Base-by-base conservation (phyloP, 352 stramenopile genomes). In the Phytophthora gonapodyides region DNA sequence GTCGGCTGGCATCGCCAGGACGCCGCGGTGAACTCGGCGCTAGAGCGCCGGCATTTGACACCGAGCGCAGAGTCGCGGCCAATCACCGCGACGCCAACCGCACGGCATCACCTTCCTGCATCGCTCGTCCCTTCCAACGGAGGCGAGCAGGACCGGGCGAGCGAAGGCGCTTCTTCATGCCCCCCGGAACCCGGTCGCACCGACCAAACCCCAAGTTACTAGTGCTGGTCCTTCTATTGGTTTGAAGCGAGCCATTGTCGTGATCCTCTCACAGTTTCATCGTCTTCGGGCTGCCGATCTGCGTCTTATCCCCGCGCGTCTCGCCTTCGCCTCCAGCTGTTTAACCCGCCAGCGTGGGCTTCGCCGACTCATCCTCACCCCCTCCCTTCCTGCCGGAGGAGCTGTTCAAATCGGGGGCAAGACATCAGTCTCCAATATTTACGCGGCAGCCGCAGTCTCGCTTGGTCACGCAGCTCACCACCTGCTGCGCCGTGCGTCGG, bases 341-440 rank as follows among this genome's bases (percentile, higher is more conserved):
- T 56, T 21, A 60, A 15, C 40, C 35, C 33, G 31, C 5, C 38
- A 16, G 16, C 38, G 30, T 46, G 51, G 55, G 54, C 61, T 55
- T 65, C 41, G 55, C 35, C 46, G 17, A 69, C 61, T 60, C 61
- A 69, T 69, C 61, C 36, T 47, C 42, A 41, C 10, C 15, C 16
- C 5, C n/a, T 31, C n/a, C 49, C n/a, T 10, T 19, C 9, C 16
- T 16, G 27, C 35, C 40, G 24, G 37, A 54, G 37, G 58, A 42
- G 54, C 41, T n/a, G 2, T 55, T 24, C 52, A 67, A 67, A 67
- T 67, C 60, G 21, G 31, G 31, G 37, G 24, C 31, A n/a, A 43
- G 46, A 37, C 60, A 48, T 21, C 59, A 69, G 34, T 69, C 47
- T 48, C 56, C 61, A 69, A 69, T 61, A 61, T 56, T 52, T 46